These are phyloP conservation scores for Penicillium sp. DNA, from an alignment of 2,329 filamentous ascomycete species.

Conservation along the genomic window DNA sequence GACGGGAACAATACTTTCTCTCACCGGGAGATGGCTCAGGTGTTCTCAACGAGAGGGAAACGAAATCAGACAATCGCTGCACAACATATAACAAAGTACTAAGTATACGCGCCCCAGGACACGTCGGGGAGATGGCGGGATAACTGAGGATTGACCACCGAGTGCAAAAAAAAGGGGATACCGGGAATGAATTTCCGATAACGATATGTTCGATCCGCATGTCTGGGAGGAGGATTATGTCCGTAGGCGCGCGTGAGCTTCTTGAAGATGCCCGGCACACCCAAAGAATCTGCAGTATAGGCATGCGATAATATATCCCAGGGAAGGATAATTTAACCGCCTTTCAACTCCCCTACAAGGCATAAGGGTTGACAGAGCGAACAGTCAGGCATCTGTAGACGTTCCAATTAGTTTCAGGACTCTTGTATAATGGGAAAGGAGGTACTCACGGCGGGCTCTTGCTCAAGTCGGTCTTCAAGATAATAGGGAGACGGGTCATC, in stretches of 20 bases:
- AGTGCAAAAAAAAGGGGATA: slow-evolving; percentile 7
- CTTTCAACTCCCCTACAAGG: slow-evolving; percentile 35
- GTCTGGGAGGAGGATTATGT: slow-evolving; percentile 21
- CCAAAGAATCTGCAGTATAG: slow-evolving; percentile 24
- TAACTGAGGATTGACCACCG: slow-evolving; percentile 7
- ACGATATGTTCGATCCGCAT: slow-evolving; percentile 24
- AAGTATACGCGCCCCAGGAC: slow-evolving; percentile 20
- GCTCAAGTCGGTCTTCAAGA: slow-evolving; percentile 93
- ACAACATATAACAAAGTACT: slow-evolving; percentile 20
- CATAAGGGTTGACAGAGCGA: slow-evolving; percentile 50
- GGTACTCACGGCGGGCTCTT: slow-evolving; percentile 97
- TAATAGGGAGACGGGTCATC: slow-evolving; percentile 96
- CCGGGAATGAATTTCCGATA: slow-evolving; percentile 14
- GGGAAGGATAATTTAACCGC: slow-evolving; percentile 14
- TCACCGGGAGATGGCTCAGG: slow-evolving; percentile 17
- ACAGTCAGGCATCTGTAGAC: slow-evolving; percentile 46
- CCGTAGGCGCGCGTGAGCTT: slow-evolving; percentile 12
- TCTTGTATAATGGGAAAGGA: background rate
- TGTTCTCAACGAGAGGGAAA: slow-evolving; percentile 10
- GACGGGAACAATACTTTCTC: slow-evolving; percentile 8
- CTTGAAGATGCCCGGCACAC: slow-evolving; percentile 8
- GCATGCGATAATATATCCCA: slow-evolving; percentile 26
- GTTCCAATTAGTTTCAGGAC: slow-evolving; percentile 19
- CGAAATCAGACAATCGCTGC: slow-evolving; percentile 22
- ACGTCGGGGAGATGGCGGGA: slow-evolving; percentile 11